Conservation (phyloP, 2,329 filamentous ascomycete species). For the Furcasterigmium sp. region DNA sequence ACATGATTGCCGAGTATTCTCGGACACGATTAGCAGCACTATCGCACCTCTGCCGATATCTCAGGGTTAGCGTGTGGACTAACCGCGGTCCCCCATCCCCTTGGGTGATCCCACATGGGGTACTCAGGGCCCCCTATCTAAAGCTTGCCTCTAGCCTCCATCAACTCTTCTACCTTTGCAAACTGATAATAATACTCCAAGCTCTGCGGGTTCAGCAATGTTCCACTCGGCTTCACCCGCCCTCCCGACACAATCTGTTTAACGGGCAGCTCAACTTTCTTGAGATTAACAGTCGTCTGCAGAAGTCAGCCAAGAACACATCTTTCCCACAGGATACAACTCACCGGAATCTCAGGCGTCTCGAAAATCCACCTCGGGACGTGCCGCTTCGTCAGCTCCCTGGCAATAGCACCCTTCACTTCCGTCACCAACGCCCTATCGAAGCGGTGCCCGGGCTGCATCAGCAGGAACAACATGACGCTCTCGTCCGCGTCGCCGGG, state of each 20-base stretch:
- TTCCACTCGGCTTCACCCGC: constrained; percentile 69
- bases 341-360: constrained; percentile 73
- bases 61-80: too few species aligned
- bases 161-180: constrained; percentile 61
- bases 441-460: constrained; percentile 52
- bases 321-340: constrained; percentile 22
- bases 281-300: constrained; percentile 77
- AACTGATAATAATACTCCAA: constrained; percentile 78
- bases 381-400: constrained; percentile 65
- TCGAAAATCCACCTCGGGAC: constrained; percentile 76
- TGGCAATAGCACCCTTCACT: constrained; percentile 60
- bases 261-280: constrained; percentile 80
- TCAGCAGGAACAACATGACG: constrained; percentile 50
- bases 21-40: too few species aligned
- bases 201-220: constrained; percentile 69
- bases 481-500: constrained; percentile 48
- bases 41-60: too few species aligned
- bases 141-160: constrained; percentile 40
- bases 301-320: constrained; percentile 9
- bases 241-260: constrained; percentile 79
- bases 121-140: constrained; percentile 32
- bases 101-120: too few species aligned
- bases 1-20: too few species aligned
- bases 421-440: constrained; percentile 46
- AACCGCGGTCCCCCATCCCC: too few species aligned